Conservation (phyloP, 2,329 filamentous ascomycete genomes). For the Macrophomina phaseolina region DNA sequence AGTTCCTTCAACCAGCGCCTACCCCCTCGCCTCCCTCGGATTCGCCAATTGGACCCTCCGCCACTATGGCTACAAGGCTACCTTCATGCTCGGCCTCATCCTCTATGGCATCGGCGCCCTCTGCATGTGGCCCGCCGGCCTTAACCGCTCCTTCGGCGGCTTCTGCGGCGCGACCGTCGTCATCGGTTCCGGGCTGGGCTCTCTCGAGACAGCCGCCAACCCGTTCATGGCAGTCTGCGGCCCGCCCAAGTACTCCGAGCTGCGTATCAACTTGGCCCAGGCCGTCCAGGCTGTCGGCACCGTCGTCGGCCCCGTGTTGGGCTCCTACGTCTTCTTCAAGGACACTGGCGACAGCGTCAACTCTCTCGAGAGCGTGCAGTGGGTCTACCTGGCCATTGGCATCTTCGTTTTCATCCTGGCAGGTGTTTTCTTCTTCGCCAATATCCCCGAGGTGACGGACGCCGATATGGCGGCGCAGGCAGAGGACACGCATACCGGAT, state of each 20-base stretch:
- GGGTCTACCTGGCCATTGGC: conserved; percentile 68
- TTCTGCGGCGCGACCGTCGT: conserved; percentile 66
- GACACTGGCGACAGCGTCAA: conserved; percentile 55
- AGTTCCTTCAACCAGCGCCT: conserved; percentile 39
- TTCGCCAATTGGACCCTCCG: conserved; percentile 56
- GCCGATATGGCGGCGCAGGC: conserved; percentile 65
- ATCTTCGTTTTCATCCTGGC: conserved; percentile 64
- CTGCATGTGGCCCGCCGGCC: conserved; percentile 63
- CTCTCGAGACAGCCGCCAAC: conserved; percentile 65
- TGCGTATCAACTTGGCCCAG: conserved; percentile 65
- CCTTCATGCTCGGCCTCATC: conserved; percentile 59
- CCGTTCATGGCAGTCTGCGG: conserved; percentile 60
- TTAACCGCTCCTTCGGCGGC: conserved; percentile 62
- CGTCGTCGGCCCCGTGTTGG: conserved; percentile 64
- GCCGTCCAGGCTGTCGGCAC: conserved; percentile 65
- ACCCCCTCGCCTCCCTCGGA: conserved; percentile 56
- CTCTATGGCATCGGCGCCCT: conserved; percentile 64
- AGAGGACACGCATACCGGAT: conserved; percentile 40
- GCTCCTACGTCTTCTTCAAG: conserved; percentile 66
- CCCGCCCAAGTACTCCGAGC: conserved; percentile 63
- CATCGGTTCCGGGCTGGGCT: conserved; percentile 58
- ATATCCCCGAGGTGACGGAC: conserved; percentile 63
- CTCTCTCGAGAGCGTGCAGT: conserved; percentile 66
- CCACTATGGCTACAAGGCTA: conserved; percentile 55
- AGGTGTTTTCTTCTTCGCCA: conserved; percentile 63